Evolutionary conservation across 2,329 filamentous ascomycete species (phyloP).

Genomic region (Ophiostoma perfectum): DNA sequence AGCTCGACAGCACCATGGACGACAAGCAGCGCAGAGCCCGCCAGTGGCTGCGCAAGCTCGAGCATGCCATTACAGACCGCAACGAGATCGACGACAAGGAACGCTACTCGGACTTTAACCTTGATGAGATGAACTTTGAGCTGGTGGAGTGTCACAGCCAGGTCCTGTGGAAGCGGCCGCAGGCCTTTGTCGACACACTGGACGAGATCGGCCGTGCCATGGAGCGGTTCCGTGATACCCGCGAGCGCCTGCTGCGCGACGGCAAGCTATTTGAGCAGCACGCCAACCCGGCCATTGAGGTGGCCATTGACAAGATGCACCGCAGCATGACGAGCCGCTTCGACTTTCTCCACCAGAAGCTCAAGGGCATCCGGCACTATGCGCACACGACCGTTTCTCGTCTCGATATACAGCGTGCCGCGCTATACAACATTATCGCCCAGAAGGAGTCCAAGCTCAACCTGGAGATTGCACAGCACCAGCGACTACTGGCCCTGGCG

Average conservation of each 20-base stretch:
- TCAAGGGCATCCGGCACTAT: constrained; percentile 58
- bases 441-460: constrained; percentile 61
- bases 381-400: constrained; percentile 57
- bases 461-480: constrained; percentile 57
- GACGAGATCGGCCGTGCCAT: constrained; percentile 26
- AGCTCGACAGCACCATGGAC: constrained; percentile 52
- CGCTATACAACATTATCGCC: constrained; percentile 62
- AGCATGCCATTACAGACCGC: constrained; percentile 57
- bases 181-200: constrained; percentile 44
- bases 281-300: constrained; percentile 28
- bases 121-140: constrained; percentile 56
- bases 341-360: constrained; percentile 57
- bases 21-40: constrained; percentile 58
- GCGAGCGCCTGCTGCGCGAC: constrained; percentile 16
- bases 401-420: constrained; percentile 56
- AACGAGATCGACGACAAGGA: constrained; percentile 54
- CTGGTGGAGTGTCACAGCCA: constrained; percentile 55
- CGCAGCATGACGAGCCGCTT: constrained; percentile 48
- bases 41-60: constrained; percentile 56
- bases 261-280: constrained; percentile 13
- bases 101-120: constrained; percentile 49
- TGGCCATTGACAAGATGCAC: constrained; percentile 44
- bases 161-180: constrained; percentile 40
- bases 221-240: constrained; percentile 23
- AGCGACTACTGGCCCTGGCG: constrained; percentile 54